Evolutionary conservation across 1,139 yeast genomes (phyloP), one percentile per base, ranked within the genome.

Genomic region (Blastobotrys ciferrii): DNA sequence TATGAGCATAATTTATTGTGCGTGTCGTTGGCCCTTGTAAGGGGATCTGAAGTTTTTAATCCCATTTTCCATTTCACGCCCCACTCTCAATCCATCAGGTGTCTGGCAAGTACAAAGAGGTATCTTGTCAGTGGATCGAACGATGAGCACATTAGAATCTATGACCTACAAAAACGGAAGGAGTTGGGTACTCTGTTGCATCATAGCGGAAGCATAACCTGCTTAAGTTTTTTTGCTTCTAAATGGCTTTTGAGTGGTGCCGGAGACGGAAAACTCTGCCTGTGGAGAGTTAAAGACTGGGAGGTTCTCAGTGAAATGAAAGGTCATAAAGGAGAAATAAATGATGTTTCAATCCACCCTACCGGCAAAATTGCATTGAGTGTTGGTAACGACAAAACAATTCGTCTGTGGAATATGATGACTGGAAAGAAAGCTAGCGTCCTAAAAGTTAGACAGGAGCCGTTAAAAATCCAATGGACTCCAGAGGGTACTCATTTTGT

Each of bases 241-340:
- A 88, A 84, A 63, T 92, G 98, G 98, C 73, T 92, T 43, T 69
- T 94, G 39, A 84, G 95, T 14, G 96, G 95, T 0, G 87, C 92
- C 3, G 96, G 87, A 48, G 98, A 92, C 65, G 95, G 96, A 36
- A 84, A 82, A 55, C 83, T 94, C 47, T 80, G 88, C 53, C 78
- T 92, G 46, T 92, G 98, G 98, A 77, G 98, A 67, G 85, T 94
- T 4, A 88, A 87, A 64, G 98, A 94, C 67, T 92, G 99, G 99
- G 98, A 92, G 64, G 77, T 82, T 43, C 82, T 88, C 64, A 95
- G 94, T 2, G 82, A 84, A 20, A 73, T 94, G 65, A 89, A 89
- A 68, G 97, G 96, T 3, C 97, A 89, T 65, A 74, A 74, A 23
- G 68, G 66, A 3, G 63, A 64, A 18, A 78, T 94, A 37, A 85